Percentiles rank a stretch among this genome's conserved stretches.
Conservation (phyloP, 768 basidiomycete species). For the Glaciozyma antarctica region DNA sequence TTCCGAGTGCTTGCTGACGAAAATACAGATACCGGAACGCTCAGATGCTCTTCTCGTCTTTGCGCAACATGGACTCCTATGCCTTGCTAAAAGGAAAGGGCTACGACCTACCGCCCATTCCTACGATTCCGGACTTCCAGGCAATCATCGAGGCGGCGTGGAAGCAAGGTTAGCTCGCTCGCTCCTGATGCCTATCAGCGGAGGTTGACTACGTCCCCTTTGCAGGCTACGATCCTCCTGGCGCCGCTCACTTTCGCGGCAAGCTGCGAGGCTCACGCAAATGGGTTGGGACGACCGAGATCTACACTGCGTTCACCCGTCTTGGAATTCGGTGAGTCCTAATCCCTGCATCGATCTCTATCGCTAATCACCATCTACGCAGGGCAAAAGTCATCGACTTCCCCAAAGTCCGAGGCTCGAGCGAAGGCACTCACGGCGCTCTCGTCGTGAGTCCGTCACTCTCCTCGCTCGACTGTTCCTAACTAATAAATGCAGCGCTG, state of each 20-base stretch:
- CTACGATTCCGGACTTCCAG: conserved; percentile 31
- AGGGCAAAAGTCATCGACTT: conserved; percentile 28
- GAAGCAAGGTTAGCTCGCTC: conserved; percentile 12
- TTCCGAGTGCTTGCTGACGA: neutral
- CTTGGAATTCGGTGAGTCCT: conserved; percentile 25
- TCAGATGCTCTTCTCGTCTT: conserved; percentile 31
- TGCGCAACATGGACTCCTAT: conserved; percentile 14
- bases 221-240: conserved; percentile 30
- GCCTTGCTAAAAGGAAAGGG: neutral
- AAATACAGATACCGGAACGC: conserved; percentile 27
- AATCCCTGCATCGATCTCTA: neutral
- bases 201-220: neutral
- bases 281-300: conserved; percentile 36
- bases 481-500: conserved; percentile 14
- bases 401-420: conserved; percentile 3
- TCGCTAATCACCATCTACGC: neutral
- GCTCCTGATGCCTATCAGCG: neutral
- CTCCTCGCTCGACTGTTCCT: neutral
- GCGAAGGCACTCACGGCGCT: conserved; percentile 13
- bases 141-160: conserved; percentile 29
- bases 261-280: conserved; percentile 20
- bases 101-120: conserved; percentile 7
- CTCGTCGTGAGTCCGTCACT: conserved; percentile 6
- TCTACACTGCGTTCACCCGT: conserved; percentile 29
- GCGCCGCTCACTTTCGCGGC: conserved; percentile 25